Evolutionary conservation across 352 stramenopile species (phyloP), one percentile per base, ranked within the genome.

Genomic region (Pythium scleroteichum): DNA sequence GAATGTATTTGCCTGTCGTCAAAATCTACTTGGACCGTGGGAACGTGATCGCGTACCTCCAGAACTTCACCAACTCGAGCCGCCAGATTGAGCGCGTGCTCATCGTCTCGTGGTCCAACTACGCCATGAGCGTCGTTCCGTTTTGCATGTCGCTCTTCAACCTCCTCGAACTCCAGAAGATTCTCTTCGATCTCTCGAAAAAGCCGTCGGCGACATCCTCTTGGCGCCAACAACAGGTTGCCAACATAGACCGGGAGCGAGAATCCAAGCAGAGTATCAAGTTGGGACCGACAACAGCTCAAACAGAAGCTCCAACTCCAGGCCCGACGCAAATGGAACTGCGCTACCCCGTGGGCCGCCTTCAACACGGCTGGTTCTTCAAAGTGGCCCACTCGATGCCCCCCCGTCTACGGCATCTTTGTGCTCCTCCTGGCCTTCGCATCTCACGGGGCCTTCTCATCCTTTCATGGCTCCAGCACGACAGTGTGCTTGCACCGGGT

Each of bases 1-100:
- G 57, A 44, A 57, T 66, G 33, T 68, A 63, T 24, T n/a, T 59
- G 3, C 63, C 63, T 13, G 66, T 69, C 20, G 14, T 60, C 1
- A 24, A 46, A 16, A 20, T 54, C 12, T 52, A 38, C 13, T 12
- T 40, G 4, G 17, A 27, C 7, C 33, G 32, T 20, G 20, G 1
- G 2, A 19, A 46, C 2, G 13, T 55, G n/a, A 5, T 16, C 17
- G 20, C 24, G 19, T 4, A 54, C 2, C 2, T 54, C 5, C 32
- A 49, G 6, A 49, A 17, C 16, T 49, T 48, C 29, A 32, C 22
- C 9, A 53, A 32, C 23, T 38, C 45, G 8, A 41, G 12, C 33
- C 32, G 46, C 3, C 44, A 55, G 12, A n/a, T 68, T 7, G 53
- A 62, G 22, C 53, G 53, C 22, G 33, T 68, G 19, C 40, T 68